Evolutionary conservation across 768 basidiomycete species (phyloP).

Genomic region (Auricularia auricula-judae): DNA sequence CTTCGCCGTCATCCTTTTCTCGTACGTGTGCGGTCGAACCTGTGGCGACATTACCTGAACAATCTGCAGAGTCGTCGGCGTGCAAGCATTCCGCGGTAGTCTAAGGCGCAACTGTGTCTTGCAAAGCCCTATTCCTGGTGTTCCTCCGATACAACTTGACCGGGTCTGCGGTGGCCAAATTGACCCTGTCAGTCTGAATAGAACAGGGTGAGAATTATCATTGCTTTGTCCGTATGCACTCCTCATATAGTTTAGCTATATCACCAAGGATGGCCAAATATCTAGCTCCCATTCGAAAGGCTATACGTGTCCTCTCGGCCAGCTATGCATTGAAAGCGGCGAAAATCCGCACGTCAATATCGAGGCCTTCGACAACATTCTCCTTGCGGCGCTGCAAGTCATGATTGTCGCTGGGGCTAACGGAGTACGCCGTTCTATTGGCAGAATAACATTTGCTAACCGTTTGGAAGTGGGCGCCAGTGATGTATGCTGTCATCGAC

Average conservation of each 20-base stretch:
- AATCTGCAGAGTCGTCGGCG: slow-evolving; percentile 66
- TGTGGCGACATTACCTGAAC: not conserved
- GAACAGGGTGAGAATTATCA: slow-evolving; percentile 11
- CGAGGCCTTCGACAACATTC: slow-evolving; percentile 84
- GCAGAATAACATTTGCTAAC: slow-evolving; percentile 2
- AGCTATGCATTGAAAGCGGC: slow-evolving; percentile 43
- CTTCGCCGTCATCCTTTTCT: slow-evolving; percentile 83
- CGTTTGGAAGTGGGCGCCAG: slow-evolving; percentile 47
- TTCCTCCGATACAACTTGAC: slow-evolving; percentile 30
- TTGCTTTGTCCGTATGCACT: too few species aligned
- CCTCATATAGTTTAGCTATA: slow-evolving; percentile 19
- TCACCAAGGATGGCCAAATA: slow-evolving; percentile 27
- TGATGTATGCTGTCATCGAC: slow-evolving; percentile 87
- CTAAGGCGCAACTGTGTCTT: slow-evolving; percentile 35
- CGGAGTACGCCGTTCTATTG: slow-evolving; percentile 36
- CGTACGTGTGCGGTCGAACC: slow-evolving; percentile 36
- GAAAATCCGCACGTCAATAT: slow-evolving; percentile 55
- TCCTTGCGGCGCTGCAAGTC: slow-evolving; percentile 70
- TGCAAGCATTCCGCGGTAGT: slow-evolving; percentile 87
- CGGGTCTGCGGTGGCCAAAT: slow-evolving; percentile 79
- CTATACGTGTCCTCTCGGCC: slow-evolving; percentile 81
- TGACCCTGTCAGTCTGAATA: slow-evolving; percentile 41
- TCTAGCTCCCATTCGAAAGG: slow-evolving; percentile 48
- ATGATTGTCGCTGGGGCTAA: slow-evolving; percentile 74
- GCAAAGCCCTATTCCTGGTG: slow-evolving; percentile 44